A percentile compares a stretch with the other conserved stretches of the same genome.
Evolutionary conservation across 768 basidiomycete species (phyloP).

Genomic region (Hypholoma sublateritium): DNA sequence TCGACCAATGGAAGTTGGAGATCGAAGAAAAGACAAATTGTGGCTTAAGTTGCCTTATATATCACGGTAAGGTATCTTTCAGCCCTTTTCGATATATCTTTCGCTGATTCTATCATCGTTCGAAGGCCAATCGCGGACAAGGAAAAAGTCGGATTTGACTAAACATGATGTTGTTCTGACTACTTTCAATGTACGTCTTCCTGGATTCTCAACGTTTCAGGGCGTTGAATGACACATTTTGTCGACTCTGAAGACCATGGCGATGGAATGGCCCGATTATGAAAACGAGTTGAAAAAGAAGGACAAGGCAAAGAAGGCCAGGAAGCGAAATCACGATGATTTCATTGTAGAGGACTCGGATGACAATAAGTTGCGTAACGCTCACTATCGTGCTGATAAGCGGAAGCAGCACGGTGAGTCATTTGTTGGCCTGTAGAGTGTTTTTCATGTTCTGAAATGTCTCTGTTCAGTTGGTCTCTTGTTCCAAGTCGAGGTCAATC

Average conservation of each 20-base stretch:
- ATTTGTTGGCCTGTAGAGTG: not conserved
- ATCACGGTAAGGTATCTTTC: slow-evolving; percentile 47
- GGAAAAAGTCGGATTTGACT: slow-evolving; percentile 45
- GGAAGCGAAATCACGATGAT: slow-evolving; percentile 26
- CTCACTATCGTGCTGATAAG: slow-evolving; percentile 24
- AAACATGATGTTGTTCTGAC: slow-evolving; percentile 66
- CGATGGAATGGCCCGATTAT: slow-evolving; percentile 57
- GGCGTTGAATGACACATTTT: not conserved
- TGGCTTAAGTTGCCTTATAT: slow-evolving; percentile 51
- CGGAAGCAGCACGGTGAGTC: slow-evolving; percentile 32
- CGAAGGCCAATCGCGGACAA: slow-evolving; percentile 46
- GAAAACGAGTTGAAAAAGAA: slow-evolving; percentile 48
- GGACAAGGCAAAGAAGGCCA: slow-evolving; percentile 40
- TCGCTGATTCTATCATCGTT: not conserved
- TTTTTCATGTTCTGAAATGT: not conserved
- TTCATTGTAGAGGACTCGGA: slow-evolving; percentile 39
- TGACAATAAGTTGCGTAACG: slow-evolving; percentile 25
- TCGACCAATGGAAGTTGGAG: slow-evolving; percentile 67
- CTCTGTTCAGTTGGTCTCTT: slow-evolving; percentile 40
- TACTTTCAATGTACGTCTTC: slow-evolving; percentile 39
- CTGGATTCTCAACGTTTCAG: not conserved
- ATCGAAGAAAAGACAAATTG: slow-evolving; percentile 56
- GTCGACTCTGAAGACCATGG: slow-evolving; percentile 43
- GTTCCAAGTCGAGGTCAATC: slow-evolving; percentile 46
- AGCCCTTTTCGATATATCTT: slow-evolving; percentile 2